Evolutionary conservation across 345 rosid genomes (phyloP), one percentile per base, ranked within the genome.

Genomic region (Citrus glauca): DNA sequence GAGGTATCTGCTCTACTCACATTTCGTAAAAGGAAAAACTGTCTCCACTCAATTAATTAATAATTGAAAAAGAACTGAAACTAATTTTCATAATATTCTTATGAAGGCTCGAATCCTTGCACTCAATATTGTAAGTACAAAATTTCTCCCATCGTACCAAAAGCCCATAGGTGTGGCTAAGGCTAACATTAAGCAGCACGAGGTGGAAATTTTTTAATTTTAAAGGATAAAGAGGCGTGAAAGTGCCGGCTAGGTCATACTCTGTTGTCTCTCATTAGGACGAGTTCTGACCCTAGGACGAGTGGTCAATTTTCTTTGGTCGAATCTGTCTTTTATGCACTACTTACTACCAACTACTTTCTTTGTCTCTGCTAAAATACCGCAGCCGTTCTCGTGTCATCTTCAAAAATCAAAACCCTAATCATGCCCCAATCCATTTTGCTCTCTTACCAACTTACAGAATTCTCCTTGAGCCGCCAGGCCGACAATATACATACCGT

Each of bases 211-310:
- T 45, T 45, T 37, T 45, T 45, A 45, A 45, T 13, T 45, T 45
- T 45, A 13, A 45, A 40, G 35, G 1, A 7, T 24, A 38, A 25
- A n/a, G 38, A 25, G 69, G 62, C 42, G 60, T 69, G 74, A 10
- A 66, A 55, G 19, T 6, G 35, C 35, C 35, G 72, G 33, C 55
- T 74, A 74, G 77, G 64, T 75, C 22, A 16, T 28, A 67, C 67
- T 56, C 67, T 17, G 6, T 14, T n/a, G n/a, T 66, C 55, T 53
- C 8, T 8, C 61, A 77, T 69, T 5, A 25, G 42, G 79, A 77
- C 79, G 9, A 37, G 32, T 77, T 69, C 79, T 73, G 57, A 77
- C 73, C 40, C 60, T 10, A 19, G 5, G 69, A 77, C 68, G 42
- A 28, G 45, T 69, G 80, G 32, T n/a, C 42, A 32, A 7, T 27